Evolutionary conservation across 148 eudicot species (phyloP), one percentile per base, ranked within the genome.

Genomic region (Rhododendron mucronatum): DNA sequence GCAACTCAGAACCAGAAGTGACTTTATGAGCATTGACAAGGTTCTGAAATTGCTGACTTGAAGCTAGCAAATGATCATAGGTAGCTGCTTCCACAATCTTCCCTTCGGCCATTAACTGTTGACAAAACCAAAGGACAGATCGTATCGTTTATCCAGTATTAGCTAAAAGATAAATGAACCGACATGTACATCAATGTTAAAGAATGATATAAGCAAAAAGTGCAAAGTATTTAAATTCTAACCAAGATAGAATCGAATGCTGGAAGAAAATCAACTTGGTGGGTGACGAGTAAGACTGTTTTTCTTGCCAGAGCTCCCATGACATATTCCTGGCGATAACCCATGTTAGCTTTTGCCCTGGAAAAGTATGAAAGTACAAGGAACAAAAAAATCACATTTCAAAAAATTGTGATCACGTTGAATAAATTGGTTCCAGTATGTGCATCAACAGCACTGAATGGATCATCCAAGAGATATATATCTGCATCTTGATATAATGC

Each of bases 361-460:
- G 13, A 69, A 15, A 45, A 41, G 4, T 41, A 1, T 13, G 13
- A 13, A 37, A 53, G 11, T 82, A 75, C 7, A 7, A 82, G 21
- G 35, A 33, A 3, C 21, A n/a, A 15, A 18, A 55, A 45, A 0
- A 39, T 37, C 2, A 59, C 16, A 69, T 69, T 28, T 69, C 37
- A 28, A 5, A 53, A 67, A 81, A 82, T 9, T 9, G 67, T 51
- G 35, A 51, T 84, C 69, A 92, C 96, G 48, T 92, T 91, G 80
- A 92, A 94, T 84, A 94, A 82, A 76, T 82, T 88, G 13, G 93
- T 86, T 77, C 94, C 95, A 9, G 97, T 94, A 83, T 93, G 93
- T 37, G 95, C 97, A 91, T 94, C 97, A 45, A 94, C 91, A 28
- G 96, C 94, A n/a, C 96, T 94, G 84, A 94, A 92, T 33, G 96